A percentile compares a stretch with the other conserved stretches of the same genome.
Conservation (phyloP, 352 stramenopile genomes). For the Discostella stelligera region DNA sequence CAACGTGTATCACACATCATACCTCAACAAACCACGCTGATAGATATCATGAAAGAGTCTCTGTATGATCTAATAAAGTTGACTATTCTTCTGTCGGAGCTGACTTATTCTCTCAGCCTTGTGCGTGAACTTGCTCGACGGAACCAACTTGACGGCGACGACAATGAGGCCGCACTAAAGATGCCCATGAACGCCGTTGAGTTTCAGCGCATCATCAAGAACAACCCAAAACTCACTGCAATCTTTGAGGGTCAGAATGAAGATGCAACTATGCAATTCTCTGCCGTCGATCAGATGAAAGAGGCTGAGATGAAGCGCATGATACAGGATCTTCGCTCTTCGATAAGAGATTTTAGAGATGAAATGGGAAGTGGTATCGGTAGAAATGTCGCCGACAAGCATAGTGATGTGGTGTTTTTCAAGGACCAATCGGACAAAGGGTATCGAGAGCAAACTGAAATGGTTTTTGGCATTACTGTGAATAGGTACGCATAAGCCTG, state of each 20-base stretch:
- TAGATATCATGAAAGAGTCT: constrained; percentile 4
- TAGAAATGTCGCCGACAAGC: too few relatives aligned
- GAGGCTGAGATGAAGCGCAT: neutral
- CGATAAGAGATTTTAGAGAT: too few relatives aligned
- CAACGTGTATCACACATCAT: too few relatives aligned
- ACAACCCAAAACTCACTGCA: neutral
- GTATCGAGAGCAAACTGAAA: constrained; percentile 19
- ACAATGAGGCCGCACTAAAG: constrained; percentile 6
- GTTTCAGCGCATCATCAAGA: constrained; percentile 14
- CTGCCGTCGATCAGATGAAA: neutral
- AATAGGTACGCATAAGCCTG: neutral
- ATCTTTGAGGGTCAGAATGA: constrained; percentile 10
- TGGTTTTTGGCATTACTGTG: constrained; percentile 1
- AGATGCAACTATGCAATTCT: constrained; percentile 14
- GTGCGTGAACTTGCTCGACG: constrained; percentile 3
- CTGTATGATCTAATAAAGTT: constrained; percentile 12
- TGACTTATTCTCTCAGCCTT: constrained; percentile 4
- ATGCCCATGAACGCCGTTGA: constrained; percentile 7
- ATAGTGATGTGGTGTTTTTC: constrained; percentile 9
- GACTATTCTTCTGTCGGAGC: constrained; percentile 2
- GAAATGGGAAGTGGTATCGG: neutral
- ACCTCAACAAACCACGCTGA: too few relatives aligned
- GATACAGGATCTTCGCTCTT: neutral
- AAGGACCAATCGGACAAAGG: constrained; percentile 17
- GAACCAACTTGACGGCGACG: constrained; percentile 12